These are phyloP conservation scores for Heterobasidion parviporum DNA, from an alignment of 1,284 basidiomycete genomes.

Conservation along the genomic window DNA sequence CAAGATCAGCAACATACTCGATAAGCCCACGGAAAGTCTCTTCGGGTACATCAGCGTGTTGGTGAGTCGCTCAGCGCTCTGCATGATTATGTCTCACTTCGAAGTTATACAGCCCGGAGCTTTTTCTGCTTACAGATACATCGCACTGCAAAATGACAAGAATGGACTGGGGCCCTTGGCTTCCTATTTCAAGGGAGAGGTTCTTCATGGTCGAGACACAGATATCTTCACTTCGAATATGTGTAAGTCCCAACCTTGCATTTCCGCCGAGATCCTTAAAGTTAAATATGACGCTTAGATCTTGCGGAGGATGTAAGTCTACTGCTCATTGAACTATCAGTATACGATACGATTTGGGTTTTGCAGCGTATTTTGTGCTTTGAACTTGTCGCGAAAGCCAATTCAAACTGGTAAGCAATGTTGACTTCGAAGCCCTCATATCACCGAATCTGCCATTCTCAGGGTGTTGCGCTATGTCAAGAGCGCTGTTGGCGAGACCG, in stretches of 20 bases:
- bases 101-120: constrained; percentile 56
- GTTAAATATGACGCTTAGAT: constrained; percentile 20
- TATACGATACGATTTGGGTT: too few species aligned
- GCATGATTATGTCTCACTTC: not conserved
- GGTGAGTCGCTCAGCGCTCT: constrained; percentile 93
- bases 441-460: not conserved
- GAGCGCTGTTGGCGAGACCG: constrained; percentile 86
- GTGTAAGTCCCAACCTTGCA: constrained; percentile 28
- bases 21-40: constrained; percentile 54
- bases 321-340: too few species aligned
- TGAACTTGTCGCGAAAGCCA: constrained; percentile 88
- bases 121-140: constrained; percentile 89
- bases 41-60: constrained; percentile 37
- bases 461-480: constrained; percentile 85
- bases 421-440: not conserved
- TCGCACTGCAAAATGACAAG: constrained; percentile 82
- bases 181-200: constrained; percentile 94
- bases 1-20: constrained; percentile 92
- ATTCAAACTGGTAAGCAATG: constrained; percentile 57
- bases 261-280: not conserved
- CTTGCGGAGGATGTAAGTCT: constrained; percentile 65
- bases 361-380: constrained; percentile 73
- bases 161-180: constrained; percentile 82
- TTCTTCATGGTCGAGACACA: constrained; percentile 81
- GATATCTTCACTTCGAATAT: constrained; percentile 93